These are phyloP conservation scores for Phytophthora rubi DNA, from an alignment of 352 stramenopile genomes.

Conservation along the genomic window DNA sequence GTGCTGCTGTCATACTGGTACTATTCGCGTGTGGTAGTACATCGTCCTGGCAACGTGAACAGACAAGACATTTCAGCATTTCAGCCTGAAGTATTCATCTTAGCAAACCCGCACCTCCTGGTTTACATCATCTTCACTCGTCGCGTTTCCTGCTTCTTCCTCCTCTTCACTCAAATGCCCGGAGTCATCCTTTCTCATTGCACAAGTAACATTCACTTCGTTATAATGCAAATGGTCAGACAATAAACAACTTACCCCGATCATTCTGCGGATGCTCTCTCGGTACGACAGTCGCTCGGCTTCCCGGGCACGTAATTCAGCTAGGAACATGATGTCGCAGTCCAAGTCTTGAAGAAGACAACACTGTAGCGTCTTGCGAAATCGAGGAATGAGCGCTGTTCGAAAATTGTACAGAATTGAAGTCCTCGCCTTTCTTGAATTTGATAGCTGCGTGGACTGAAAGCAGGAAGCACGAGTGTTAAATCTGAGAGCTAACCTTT, in stretches of 20 bases:
- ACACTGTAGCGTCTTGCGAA: neutral
- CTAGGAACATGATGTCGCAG: slow-evolving; percentile 18
- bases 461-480: too few species aligned
- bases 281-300: neutral
- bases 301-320: slow-evolving; percentile 22
- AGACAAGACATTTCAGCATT: neutral
- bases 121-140: slow-evolving; percentile 9
- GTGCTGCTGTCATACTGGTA: neutral
- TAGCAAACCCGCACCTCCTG: slow-evolving; percentile 7
- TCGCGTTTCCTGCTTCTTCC: neutral
- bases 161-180: slow-evolving; percentile 8
- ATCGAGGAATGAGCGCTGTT: slow-evolving; percentile 20
- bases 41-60: neutral
- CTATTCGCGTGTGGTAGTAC: neutral
- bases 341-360: neutral
- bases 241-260: neutral
- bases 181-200: slow-evolving; percentile 30
- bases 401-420: neutral
- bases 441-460: slow-evolving; percentile 1
- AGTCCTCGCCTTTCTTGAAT: slow-evolving; percentile 17
- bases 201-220: neutral
- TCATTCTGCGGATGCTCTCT: neutral
- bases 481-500: too few species aligned
- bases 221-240: too few species aligned
- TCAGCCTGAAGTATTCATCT: neutral